phyloP scores from a whole-genome alignment of 1,284 basidiomycete species.

The Malassezia sp. region DNA sequence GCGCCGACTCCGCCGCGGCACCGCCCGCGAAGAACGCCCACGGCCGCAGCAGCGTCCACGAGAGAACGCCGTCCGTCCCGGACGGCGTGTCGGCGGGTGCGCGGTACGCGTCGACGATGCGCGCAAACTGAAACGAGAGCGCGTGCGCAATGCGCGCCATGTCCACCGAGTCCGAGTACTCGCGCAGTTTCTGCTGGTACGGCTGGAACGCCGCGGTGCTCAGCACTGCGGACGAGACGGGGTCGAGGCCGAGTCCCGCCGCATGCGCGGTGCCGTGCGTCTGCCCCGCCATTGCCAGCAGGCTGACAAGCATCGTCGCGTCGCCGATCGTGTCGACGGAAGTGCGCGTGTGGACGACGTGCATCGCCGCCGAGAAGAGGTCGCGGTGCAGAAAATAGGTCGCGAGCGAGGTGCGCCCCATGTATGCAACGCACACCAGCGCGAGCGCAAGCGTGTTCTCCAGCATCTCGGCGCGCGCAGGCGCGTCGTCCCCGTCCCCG shows the following conservation, averaged over 20 bases:
- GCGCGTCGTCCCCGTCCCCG: constrained; percentile 3
- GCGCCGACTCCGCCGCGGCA: not conserved
- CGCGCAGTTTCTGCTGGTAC: constrained; percentile 15
- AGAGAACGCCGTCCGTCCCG: too few relatives aligned
- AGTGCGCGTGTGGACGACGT: constrained; percentile 16
- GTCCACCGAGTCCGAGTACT: constrained; percentile 1
- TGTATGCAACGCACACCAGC: constrained; percentile 28
- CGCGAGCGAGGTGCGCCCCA: constrained; percentile 27
- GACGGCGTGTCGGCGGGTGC: not conserved
- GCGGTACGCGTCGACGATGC: constrained; percentile 7
- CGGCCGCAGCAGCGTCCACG: too few relatives aligned
- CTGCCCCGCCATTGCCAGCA: constrained; percentile 38
- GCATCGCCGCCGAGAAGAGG: constrained; percentile 27
- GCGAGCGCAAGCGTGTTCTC: constrained; percentile 27
- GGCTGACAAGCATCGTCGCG: constrained; percentile 28
- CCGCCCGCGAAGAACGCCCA: too few relatives aligned
- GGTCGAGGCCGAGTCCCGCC: not conserved
- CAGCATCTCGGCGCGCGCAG: constrained; percentile 16
- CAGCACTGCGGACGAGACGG: constrained; percentile 4
- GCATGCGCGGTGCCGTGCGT: constrained; percentile 4
- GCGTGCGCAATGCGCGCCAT: constrained; percentile 12
- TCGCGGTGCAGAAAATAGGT: constrained; percentile 40
- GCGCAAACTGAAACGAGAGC: constrained; percentile 2
- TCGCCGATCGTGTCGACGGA: constrained; percentile 29
- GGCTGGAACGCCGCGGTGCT: constrained; percentile 10